These are phyloP conservation scores for Termitomyces sp. DNA, from an alignment of 768 basidiomycete species.

Conservation along the genomic window DNA sequence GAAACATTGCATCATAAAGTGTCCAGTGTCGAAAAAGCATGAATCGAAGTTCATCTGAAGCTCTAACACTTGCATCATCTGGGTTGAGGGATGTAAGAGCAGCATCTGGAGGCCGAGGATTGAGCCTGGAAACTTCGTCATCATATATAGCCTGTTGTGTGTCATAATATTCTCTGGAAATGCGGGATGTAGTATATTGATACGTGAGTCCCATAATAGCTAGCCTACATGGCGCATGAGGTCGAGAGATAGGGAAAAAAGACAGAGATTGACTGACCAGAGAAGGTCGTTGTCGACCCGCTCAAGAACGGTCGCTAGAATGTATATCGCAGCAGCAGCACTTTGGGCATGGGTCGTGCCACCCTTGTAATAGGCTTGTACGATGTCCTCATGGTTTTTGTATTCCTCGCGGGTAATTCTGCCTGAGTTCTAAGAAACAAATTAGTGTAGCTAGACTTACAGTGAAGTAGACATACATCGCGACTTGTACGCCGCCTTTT, in stretches of 20 bases:
- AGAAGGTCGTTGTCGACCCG: constrained; percentile 90
- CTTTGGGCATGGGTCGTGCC: constrained; percentile 90
- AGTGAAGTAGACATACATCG: constrained; percentile 23
- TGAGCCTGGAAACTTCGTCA: constrained; percentile 92
- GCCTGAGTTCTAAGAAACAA: constrained; percentile 33
- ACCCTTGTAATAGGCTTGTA: constrained; percentile 78
- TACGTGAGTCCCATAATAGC: constrained; percentile 91
- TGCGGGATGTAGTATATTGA: constrained; percentile 85
- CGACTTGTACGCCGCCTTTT: constrained; percentile 60
- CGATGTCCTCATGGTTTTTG: constrained; percentile 49
- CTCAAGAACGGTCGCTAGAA: constrained; percentile 86
- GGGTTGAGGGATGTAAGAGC: constrained; percentile 53
- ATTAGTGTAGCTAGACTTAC: background rate
- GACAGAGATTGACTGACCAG: constrained; percentile 52
- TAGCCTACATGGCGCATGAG: constrained; percentile 46
- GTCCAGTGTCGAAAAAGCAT: constrained; percentile 97
- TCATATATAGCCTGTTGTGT: constrained; percentile 71
- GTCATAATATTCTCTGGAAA: constrained; percentile 85
- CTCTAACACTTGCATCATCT: constrained; percentile 78
- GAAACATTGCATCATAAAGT: constrained; percentile 95
- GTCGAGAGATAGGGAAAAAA: background rate
- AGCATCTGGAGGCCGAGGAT: constrained; percentile 47
- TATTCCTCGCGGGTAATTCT: constrained; percentile 70
- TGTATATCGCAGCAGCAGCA: constrained; percentile 82
- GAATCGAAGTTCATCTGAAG: constrained; percentile 88